Evolutionary conservation across 768 basidiomycete species (phyloP).

Genomic region (Rossbeevera mucosa): DNA sequence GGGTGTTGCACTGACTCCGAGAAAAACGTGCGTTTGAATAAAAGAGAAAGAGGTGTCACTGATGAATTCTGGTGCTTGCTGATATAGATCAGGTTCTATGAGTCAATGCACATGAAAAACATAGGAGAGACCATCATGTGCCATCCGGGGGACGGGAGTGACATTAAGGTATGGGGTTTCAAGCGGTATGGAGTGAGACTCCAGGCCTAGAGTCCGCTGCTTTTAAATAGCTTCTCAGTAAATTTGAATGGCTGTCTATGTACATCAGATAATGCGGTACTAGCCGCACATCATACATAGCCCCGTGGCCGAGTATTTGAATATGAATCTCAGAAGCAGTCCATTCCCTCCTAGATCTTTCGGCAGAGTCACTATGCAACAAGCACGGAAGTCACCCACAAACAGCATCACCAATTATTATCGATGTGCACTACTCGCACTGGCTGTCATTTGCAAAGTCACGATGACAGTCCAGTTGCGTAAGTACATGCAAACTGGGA

Average conservation of each 20-base stretch:
- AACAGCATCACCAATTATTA: background rate
- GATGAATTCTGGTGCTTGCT: background rate
- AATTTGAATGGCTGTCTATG: background rate
- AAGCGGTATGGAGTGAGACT: background rate
- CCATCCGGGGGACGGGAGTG: background rate
- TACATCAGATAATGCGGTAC: background rate
- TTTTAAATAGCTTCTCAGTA: background rate
- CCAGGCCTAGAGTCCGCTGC: background rate
- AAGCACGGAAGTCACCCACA: no score
- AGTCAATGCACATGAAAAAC: background rate
- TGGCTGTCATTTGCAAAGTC: background rate
- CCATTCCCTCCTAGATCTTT: background rate
- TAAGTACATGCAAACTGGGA: background rate
- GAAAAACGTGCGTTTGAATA: background rate
- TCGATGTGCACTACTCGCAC: background rate
- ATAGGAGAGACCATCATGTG: background rate
- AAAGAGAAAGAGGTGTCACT: no score
- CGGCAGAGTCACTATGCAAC: background rate
- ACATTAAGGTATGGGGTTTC: background rate
- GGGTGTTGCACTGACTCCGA: constrained; percentile 1
- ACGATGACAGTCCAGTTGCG: background rate
- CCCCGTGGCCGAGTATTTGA: background rate
- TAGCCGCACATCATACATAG: background rate
- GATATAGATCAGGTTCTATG: constrained; percentile 4
- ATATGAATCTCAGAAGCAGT: background rate